Conservation (phyloP, 768 basidiomycete genomes). For the Russula griseocarnosa region DNA sequence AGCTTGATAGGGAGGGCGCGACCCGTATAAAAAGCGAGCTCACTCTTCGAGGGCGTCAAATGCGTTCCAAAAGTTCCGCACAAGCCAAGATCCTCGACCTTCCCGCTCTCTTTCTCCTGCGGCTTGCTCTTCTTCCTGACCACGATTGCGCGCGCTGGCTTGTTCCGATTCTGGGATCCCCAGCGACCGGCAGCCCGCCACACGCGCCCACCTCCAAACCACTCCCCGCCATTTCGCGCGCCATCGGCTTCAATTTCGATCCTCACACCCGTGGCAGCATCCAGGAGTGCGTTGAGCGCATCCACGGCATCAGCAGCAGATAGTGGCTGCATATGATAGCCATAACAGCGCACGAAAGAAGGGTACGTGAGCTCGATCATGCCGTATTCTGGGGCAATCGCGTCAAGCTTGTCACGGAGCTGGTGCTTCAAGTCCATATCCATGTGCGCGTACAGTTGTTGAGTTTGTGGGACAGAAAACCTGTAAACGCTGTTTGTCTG, state of each 20-base stretch:
- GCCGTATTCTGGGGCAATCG: constrained; percentile 91
- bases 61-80: constrained; percentile 91
- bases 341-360: constrained; percentile 88
- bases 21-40: constrained; percentile 34
- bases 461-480: constrained; percentile 90
- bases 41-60: constrained; percentile 91
- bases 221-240: constrained; percentile 86
- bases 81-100: constrained; percentile 72
- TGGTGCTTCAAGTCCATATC: constrained; percentile 87
- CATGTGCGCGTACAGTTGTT: constrained; percentile 94
- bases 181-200: constrained; percentile 50
- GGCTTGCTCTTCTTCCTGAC: constrained; percentile 32
- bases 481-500: constrained; percentile 40
- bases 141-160: constrained; percentile 18
- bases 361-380: constrained; percentile 90
- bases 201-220: constrained; percentile 81
- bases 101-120: constrained; percentile 40
- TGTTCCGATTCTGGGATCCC: constrained; percentile 28
- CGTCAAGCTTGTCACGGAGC: constrained; percentile 75
- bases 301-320: constrained; percentile 94
- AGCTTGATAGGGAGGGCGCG: neutral
- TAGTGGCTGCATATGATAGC: constrained; percentile 81
- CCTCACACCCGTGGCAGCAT: constrained; percentile 85
- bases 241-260: constrained; percentile 91
- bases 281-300: constrained; percentile 78